phyloP scores from a whole-genome alignment of 495 filamentous ascomycete genomes.

The Penicilliopsis zonata region DNA sequence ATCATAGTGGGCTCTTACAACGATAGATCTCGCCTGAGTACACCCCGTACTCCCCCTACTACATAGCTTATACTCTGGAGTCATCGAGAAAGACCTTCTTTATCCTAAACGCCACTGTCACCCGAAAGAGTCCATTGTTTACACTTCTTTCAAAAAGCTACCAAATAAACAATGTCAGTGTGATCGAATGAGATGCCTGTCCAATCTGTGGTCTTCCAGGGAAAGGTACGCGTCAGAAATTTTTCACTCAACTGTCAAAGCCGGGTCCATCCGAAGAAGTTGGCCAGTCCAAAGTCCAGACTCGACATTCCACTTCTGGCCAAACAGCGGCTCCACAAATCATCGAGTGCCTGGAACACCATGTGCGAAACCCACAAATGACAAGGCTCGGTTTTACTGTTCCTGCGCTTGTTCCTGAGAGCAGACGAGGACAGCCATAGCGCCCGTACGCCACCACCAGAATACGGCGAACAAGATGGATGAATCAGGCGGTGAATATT shows the following conservation, averaged over 20 bases:
- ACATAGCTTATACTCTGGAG: too few relatives aligned
- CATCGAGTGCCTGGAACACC: background rate
- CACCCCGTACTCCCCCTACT: too few relatives aligned
- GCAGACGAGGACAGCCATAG: background rate
- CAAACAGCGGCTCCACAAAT: background rate
- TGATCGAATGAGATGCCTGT: conserved; percentile 1
- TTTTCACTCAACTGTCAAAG: background rate
- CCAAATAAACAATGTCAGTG: too few relatives aligned
- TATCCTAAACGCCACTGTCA: too few relatives aligned
- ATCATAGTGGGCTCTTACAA: too few relatives aligned
- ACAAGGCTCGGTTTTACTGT: background rate
- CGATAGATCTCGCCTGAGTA: too few relatives aligned
- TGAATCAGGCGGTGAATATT: too few relatives aligned
- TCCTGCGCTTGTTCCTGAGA: background rate
- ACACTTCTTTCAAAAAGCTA: too few relatives aligned
- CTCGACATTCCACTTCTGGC: background rate
- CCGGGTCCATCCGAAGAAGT: background rate
- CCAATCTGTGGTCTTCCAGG: background rate
- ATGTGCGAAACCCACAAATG: background rate
- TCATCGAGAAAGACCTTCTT: too few relatives aligned
- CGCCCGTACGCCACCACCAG: background rate
- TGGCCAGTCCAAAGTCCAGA: background rate
- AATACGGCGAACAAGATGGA: too few relatives aligned
- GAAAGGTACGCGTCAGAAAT: conserved; percentile 1
- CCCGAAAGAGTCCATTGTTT: too few relatives aligned